Evolutionary conservation across 495 filamentous ascomycete genomes (phyloP), one percentile per base, ranked within the genome.

Genomic region (Daldinia loculata): DNA sequence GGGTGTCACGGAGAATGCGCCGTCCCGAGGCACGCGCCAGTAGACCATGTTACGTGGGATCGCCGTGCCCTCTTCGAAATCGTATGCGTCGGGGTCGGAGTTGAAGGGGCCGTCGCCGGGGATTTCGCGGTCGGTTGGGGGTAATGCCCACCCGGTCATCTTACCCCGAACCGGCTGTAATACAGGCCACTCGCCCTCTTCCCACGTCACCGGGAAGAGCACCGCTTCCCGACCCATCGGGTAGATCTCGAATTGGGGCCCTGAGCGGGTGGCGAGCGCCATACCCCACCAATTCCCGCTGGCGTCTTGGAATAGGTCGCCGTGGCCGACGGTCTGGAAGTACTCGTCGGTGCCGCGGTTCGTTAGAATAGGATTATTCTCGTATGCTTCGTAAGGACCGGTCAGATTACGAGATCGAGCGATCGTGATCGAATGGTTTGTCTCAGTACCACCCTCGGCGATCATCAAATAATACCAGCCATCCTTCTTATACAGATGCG

Each of bases 401-500:
- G 69, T 76, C 17, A 86, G 63, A 39, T 70, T 34, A 75, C 63
- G 36, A 57, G 87, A 67, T 61, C 82, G 71, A n/a, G 78, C 85
- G 64, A 86, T 88, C 66, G 62, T 85, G 74, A 79, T 78, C 17
- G 76, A 67, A 71, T 89, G 87, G 51, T 79, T 76, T 32, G 80
- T 74, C 24, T 76, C 83, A 0, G 89, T 90, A 17, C 88, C 89
- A 3, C 88, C 89, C 75, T 91, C 88, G 0, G 89, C 89, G 6
- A 87, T 88, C 61, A 92, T 82, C 34, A 92, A 82, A 67, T 92
- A 92, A 73, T 90, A 91, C 75, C 85, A 91, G 0, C 81, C 86
- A 57, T 87, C 87, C 24, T 88, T 87, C 59, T 85, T 85, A 75
- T 89, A 90, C 34, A 92, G 79, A 60, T 89, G 88, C 3, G 89